Evolutionary conservation across 306 rosid species (phyloP).

Genomic region (Amphicarpaea edgeworthii): DNA sequence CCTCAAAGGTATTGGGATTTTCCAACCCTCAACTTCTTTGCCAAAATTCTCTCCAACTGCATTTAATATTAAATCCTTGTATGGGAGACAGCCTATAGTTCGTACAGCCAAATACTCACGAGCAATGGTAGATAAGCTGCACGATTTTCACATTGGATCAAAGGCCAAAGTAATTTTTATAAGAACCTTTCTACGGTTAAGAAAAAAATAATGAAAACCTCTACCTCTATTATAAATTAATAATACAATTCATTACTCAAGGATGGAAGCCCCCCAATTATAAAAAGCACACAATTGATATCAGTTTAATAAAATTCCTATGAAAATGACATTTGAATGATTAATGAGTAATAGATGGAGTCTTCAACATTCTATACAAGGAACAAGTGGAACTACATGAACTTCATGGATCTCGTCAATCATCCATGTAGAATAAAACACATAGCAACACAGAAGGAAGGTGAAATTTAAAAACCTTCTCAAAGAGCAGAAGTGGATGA

Average conservation of each 20-base stretch:
- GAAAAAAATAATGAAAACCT: slow-evolving; percentile 18
- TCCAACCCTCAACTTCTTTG: slow-evolving; percentile 69
- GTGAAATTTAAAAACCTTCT: neutral
- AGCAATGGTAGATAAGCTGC: slow-evolving; percentile 90
- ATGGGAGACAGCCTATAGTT: slow-evolving; percentile 72
- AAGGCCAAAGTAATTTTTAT: slow-evolving; percentile 29
- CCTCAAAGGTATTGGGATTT: slow-evolving; percentile 73
- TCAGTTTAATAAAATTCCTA: neutral
- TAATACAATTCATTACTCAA: slow-evolving; percentile 6
- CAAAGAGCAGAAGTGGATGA: neutral
- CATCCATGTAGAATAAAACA: neutral
- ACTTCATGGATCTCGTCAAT: neutral
- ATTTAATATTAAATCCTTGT: slow-evolving; percentile 80
- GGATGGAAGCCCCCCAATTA: slow-evolving; percentile 11
- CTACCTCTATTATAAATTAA: neutral
- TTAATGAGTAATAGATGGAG: neutral
- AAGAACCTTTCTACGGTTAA: slow-evolving; percentile 21
- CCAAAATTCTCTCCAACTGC: slow-evolving; percentile 58
- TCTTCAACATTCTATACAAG: slow-evolving; percentile 16
- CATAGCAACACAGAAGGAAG: neutral
- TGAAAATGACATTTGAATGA: slow-evolving; percentile 6
- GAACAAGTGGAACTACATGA: neutral
- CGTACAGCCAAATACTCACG: slow-evolving; percentile 83
- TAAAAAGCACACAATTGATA: neutral
- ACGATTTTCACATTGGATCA: slow-evolving; percentile 40